Evolutionary conservation across 2,329 filamentous ascomycete species (phyloP).

Genomic region (Metarhizium album): DNA sequence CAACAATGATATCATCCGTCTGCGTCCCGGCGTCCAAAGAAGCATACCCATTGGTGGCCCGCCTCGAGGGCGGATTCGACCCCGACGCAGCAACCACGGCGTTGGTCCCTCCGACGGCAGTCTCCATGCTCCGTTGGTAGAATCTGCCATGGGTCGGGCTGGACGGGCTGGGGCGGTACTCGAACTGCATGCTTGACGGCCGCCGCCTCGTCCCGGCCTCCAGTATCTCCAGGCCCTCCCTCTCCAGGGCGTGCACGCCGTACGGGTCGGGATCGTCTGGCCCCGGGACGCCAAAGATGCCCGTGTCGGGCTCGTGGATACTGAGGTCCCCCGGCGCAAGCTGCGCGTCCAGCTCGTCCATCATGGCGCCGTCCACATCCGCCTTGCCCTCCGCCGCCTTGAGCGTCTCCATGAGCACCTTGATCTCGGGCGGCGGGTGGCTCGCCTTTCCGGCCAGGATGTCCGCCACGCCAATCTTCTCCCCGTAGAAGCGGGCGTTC

Average conservation of each 20-base stretch:
- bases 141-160: conserved; percentile 26
- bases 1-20: conserved; percentile 12
- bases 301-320: conserved; percentile 16
- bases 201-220: conserved; percentile 25
- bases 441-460: conserved; percentile 35
- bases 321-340: conserved; percentile 24
- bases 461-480: conserved; percentile 32
- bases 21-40: conserved; percentile 18
- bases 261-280: conserved; percentile 27
- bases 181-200: conserved; percentile 24
- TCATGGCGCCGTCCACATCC: conserved; percentile 20
- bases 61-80: conserved; percentile 4
- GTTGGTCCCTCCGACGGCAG: conserved; percentile 9
- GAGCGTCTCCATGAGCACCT: conserved; percentile 23
- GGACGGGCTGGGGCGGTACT: conserved; percentile 24
- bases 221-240: conserved; percentile 24
- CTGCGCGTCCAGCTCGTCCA: conserved; percentile 23
- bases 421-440: conserved; percentile 15
- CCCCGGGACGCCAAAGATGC: conserved; percentile 26
- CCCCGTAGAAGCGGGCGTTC: conserved; percentile 74
- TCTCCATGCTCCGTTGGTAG: conserved; percentile 19
- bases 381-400: conserved; percentile 22
- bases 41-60: conserved; percentile 10
- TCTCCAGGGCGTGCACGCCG: conserved; percentile 25
- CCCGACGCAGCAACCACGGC: conserved; percentile 13